These are phyloP conservation scores for Beta vulgaris DNA, from an alignment of 148 eudicot species.

Conservation along the genomic window DNA sequence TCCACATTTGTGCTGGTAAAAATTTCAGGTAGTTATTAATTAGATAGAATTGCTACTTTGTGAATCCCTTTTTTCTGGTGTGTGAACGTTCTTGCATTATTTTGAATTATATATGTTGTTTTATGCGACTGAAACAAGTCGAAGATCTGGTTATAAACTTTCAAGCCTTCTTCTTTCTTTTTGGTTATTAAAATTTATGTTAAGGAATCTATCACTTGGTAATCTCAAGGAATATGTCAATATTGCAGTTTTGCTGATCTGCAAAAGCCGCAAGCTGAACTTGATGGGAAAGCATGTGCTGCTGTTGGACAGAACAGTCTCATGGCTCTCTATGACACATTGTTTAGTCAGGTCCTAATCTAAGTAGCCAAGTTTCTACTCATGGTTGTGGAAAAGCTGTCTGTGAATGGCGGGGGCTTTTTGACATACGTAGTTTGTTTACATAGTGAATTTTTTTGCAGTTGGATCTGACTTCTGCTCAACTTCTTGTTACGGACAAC, in stretches of 20 bases:
- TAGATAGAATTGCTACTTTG: no score
- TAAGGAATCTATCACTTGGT: neutral
- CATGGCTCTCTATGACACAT: constrained; percentile 90
- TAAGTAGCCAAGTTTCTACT: constrained; percentile 5
- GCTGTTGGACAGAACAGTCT: constrained; percentile 98
- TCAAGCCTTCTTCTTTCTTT: neutral
- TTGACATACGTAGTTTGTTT: constrained; percentile 10
- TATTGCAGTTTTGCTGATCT: constrained; percentile 87
- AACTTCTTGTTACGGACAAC: constrained; percentile 92
- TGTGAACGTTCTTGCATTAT: neutral
- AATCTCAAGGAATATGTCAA: constrained; percentile 14
- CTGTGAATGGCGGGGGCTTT: constrained; percentile 4
- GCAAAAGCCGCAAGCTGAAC: constrained; percentile 92
- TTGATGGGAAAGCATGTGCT: constrained; percentile 98
- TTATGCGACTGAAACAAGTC: neutral
- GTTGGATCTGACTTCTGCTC: constrained; percentile 93
- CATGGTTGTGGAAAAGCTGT: constrained; percentile 9
- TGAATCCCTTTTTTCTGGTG: neutral
- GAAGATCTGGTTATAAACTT: neutral
- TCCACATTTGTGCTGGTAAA: no score
- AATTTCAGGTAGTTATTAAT: no score
- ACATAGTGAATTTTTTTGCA: constrained; percentile 33
- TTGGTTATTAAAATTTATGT: neutral
- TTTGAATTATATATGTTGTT: neutral
- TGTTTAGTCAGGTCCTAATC: constrained; percentile 77